These are phyloP conservation scores for Lindgomyces ingoldianus DNA, from an alignment of 495 filamentous ascomycete genomes.

Conservation along the genomic window DNA sequence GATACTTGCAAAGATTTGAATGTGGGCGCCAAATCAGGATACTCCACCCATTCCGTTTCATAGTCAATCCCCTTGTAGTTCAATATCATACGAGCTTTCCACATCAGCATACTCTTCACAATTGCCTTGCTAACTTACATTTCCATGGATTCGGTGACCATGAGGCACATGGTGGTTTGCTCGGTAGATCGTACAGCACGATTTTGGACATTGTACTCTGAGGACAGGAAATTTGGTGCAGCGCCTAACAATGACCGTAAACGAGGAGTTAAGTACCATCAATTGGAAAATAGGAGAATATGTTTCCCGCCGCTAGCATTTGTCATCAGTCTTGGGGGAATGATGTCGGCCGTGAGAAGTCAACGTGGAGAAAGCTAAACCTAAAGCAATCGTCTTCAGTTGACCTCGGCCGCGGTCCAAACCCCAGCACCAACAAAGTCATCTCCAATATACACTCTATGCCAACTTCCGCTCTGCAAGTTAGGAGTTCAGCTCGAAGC, in stretches of 20 bases:
- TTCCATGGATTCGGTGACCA: slow-evolving; percentile 68
- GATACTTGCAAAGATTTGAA: slow-evolving; percentile 50
- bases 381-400: neutral
- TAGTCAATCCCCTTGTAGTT: slow-evolving; percentile 66
- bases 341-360: neutral
- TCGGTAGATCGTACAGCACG: slow-evolving; percentile 59
- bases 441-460: no score
- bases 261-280: neutral
- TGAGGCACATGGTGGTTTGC: slow-evolving; percentile 44
- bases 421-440: no score
- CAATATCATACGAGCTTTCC: slow-evolving; percentile 56
- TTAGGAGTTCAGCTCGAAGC: no score
- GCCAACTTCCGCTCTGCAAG: no score
- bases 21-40: slow-evolving; percentile 58
- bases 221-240: no score
- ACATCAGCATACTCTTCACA: neutral
- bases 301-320: neutral
- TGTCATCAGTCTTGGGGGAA: neutral
- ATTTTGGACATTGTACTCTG: slow-evolving; percentile 30
- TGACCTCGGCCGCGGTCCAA: neutral
- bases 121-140: slow-evolving; percentile 22
- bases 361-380: neutral
- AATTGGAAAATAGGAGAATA: neutral
- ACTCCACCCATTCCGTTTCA: slow-evolving; percentile 66
- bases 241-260: neutral